Conservation (phyloP, 768 basidiomycete genomes). For the Sarcodon aspratus region DNA sequence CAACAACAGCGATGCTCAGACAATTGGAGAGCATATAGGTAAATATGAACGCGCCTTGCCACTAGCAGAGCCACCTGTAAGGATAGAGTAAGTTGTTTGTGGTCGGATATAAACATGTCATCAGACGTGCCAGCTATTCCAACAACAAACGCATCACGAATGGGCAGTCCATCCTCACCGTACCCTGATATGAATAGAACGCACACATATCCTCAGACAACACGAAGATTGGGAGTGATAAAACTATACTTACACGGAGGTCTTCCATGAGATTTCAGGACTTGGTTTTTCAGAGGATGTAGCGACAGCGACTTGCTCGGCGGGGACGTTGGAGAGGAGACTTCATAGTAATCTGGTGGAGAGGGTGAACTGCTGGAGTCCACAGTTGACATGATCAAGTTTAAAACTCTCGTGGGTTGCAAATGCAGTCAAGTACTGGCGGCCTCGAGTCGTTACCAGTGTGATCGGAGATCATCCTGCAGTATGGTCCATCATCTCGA, state of each 20-base stretch:
- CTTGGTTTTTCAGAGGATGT: constrained; percentile 52
- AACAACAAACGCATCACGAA: constrained; percentile 72
- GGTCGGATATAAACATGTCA: background rate
- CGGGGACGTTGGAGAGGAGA: too few relatives aligned
- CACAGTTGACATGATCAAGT: too few relatives aligned
- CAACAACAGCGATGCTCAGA: constrained; percentile 1
- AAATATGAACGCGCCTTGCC: constrained; percentile 51
- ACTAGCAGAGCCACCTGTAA: constrained; percentile 71
- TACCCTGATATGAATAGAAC: constrained; percentile 40
- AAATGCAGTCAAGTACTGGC: too few relatives aligned
- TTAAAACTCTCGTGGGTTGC: too few relatives aligned
- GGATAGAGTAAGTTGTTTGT: background rate
- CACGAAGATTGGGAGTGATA: constrained; percentile 17
- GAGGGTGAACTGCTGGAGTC: too few relatives aligned
- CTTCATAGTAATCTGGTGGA: too few relatives aligned
- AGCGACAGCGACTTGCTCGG: constrained; percentile 3
- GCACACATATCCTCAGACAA: constrained; percentile 3
- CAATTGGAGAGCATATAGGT: background rate
- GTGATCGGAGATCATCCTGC: too few relatives aligned
- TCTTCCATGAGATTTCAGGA: constrained; percentile 75
- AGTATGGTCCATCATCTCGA: too few relatives aligned
- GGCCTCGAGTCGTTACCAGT: too few relatives aligned
- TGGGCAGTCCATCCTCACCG: constrained; percentile 57
- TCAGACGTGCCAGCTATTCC: constrained; percentile 64
- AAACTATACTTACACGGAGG: constrained; percentile 48